phyloP scores from a whole-genome alignment of 2,329 filamentous ascomycete genomes.

The Verticillium tricorpus region DNA sequence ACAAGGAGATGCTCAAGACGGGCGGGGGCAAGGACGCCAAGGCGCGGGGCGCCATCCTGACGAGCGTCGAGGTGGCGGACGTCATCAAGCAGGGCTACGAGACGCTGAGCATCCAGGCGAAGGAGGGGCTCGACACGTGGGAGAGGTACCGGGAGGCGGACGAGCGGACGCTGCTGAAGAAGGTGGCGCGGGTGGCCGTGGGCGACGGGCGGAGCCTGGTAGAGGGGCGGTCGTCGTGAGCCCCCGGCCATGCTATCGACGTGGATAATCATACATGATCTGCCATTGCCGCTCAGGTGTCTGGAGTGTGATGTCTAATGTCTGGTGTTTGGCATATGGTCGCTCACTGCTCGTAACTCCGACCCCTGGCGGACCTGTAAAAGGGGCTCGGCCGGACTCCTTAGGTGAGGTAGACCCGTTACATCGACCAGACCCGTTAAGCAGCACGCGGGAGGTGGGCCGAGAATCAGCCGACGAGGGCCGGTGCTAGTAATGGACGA shows the following conservation, averaged over 20 bases:
- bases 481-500: background rate
- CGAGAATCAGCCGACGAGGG: background rate
- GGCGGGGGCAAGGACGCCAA: conserved; percentile 36
- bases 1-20: conserved; percentile 73
- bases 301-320: no score
- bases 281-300: no score
- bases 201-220: conserved; percentile 50
- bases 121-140: conserved; percentile 82
- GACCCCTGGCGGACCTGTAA: background rate
- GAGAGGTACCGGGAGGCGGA: conserved; percentile 83
- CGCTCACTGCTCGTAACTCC: background rate
- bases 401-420: no score
- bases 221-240: conserved; percentile 18
- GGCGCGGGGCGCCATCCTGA: conserved; percentile 66
- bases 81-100: conserved; percentile 97
- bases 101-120: conserved; percentile 84
- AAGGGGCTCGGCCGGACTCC: no score
- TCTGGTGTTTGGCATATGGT: no score
- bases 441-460: background rate
- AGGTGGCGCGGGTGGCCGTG: conserved; percentile 76
- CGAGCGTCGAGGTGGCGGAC: conserved; percentile 76
- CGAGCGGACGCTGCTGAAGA: conserved; percentile 79
- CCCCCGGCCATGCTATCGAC: no score
- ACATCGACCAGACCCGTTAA: background rate
- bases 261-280: no score